Evolutionary conservation across 2,329 filamentous ascomycete species (phyloP).

Genomic region (Ciborinia camelliae): DNA sequence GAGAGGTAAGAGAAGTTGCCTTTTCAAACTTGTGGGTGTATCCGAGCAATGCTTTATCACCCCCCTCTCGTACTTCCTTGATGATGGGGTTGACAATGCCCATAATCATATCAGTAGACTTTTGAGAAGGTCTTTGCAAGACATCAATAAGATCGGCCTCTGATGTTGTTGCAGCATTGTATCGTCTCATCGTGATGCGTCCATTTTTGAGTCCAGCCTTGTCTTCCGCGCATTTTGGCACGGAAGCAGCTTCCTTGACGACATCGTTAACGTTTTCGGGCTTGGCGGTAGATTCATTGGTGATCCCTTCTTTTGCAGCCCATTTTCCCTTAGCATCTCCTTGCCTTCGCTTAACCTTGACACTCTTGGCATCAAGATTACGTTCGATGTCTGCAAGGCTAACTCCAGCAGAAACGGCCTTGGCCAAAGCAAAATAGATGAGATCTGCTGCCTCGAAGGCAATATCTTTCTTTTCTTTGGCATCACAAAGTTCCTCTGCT

Average conservation of each 20-base stretch:
- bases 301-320: constrained; percentile 76
- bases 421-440: constrained; percentile 92
- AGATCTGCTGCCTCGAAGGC: constrained; percentile 94
- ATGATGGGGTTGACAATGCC: constrained; percentile 90
- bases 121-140: constrained; percentile 86
- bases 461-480: constrained; percentile 75
- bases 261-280: constrained; percentile 39
- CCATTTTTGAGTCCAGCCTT: constrained; percentile 47
- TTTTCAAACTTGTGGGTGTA: constrained; percentile 99
- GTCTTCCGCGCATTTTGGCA: constrained; percentile 51
- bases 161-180: constrained; percentile 64
- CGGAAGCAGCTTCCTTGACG: constrained; percentile 46
- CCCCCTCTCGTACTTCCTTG: constrained; percentile 75
- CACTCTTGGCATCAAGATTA: constrained; percentile 88
- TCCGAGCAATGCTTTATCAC: constrained; percentile 82
- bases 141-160: constrained; percentile 65
- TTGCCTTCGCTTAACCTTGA: constrained; percentile 90
- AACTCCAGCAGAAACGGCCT: constrained; percentile 81
- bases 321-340: constrained; percentile 94
- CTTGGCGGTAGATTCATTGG: constrained; percentile 29
- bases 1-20: constrained; percentile 83
- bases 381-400: constrained; percentile 84
- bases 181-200: constrained; percentile 79
- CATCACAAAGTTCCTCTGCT: constrained; percentile 89
- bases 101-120: constrained; percentile 90